phyloP scores from a whole-genome alignment of 768 basidiomycete genomes.

The Mycena venus region DNA sequence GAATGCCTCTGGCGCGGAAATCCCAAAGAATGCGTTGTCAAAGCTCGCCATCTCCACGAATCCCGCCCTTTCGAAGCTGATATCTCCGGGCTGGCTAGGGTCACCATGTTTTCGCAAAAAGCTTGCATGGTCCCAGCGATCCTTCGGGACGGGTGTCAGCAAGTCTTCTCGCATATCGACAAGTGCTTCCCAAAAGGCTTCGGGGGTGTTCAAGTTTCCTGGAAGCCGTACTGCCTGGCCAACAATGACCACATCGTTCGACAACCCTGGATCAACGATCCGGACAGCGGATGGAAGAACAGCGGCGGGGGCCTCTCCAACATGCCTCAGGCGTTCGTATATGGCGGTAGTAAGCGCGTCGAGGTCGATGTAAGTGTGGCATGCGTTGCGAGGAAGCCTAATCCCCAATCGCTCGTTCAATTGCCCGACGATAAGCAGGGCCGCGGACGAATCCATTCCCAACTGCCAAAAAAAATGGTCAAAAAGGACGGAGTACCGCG shows the following conservation, averaged over 20 bases:
- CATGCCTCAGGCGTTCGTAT: background rate
- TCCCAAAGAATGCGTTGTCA: conserved; percentile 52
- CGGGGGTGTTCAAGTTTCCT: conserved; percentile 46
- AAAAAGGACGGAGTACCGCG: background rate
- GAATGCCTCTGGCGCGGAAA: conserved; percentile 51
- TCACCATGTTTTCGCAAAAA: conserved; percentile 43
- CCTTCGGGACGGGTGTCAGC: conserved; percentile 43
- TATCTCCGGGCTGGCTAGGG: conserved; percentile 44
- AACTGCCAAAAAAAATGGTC: conserved; percentile 35
- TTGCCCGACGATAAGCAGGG: conserved; percentile 46
- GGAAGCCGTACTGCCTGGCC: conserved; percentile 52
- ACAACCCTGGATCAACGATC: background rate
- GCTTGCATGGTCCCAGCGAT: conserved; percentile 53
- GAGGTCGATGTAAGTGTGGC: conserved; percentile 49
- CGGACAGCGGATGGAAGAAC: background rate
- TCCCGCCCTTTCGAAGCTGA: conserved; percentile 47
- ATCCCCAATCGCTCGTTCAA: conserved; percentile 44
- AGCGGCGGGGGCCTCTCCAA: background rate
- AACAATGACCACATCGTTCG: conserved; percentile 51
- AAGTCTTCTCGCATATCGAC: conserved; percentile 47
- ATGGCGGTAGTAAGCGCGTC: conserved; percentile 43
- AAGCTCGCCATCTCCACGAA: conserved; percentile 48
- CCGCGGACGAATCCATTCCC: conserved; percentile 52
- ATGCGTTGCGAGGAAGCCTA: conserved; percentile 48
- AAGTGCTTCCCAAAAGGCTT: conserved; percentile 49